These are phyloP conservation scores for Gossypium davidsonii DNA, from an alignment of 441 rosid genomes.

Conservation along the genomic window DNA sequence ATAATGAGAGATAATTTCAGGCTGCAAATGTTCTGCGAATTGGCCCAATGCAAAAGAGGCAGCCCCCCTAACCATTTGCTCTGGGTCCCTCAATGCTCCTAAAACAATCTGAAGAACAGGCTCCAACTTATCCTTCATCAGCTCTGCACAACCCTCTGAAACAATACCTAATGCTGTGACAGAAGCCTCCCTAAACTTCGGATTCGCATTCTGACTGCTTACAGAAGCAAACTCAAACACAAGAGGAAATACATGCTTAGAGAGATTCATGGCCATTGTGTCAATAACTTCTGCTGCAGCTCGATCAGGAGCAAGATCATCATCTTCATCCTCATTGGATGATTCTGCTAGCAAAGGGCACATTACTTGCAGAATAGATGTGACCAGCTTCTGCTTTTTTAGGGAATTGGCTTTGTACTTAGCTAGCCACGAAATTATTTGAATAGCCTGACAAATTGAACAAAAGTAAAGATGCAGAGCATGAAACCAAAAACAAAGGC, in stretches of 20 bases:
- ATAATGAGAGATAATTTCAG: slow-evolving; percentile 79
- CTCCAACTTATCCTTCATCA: slow-evolving; percentile 80
- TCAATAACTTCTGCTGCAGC: slow-evolving; percentile 99
- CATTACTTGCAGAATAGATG: slow-evolving; percentile 94
- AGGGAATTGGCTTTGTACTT: slow-evolving; percentile 85
- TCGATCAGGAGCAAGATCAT: slow-evolving; percentile 97
- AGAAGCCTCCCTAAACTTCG: slow-evolving; percentile 92
- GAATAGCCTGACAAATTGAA: slow-evolving; percentile 73
- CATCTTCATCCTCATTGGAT: slow-evolving; percentile 65
- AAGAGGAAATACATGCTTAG: slow-evolving; percentile 76
- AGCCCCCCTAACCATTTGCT: slow-evolving; percentile 98
- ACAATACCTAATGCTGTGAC: slow-evolving; percentile 90
- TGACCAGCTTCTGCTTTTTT: slow-evolving; percentile 76
- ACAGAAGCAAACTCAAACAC: slow-evolving; percentile 84
- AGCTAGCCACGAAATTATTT: slow-evolving; percentile 98
- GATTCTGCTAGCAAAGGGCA: slow-evolving; percentile 95
- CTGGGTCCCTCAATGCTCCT: slow-evolving; percentile 85
- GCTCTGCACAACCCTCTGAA: slow-evolving; percentile 88
- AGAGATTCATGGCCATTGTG: slow-evolving; percentile 85
- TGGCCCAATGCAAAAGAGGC: slow-evolving; percentile 97
- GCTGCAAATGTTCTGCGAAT: slow-evolving; percentile 96
- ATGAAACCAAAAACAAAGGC: slow-evolving; percentile 6
- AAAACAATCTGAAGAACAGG: slow-evolving; percentile 76
- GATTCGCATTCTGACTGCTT: slow-evolving; percentile 60
- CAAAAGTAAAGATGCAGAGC: slow-evolving; percentile 17